Conservation (phyloP, 78 protist species). For the Guillardia theta region DNA sequence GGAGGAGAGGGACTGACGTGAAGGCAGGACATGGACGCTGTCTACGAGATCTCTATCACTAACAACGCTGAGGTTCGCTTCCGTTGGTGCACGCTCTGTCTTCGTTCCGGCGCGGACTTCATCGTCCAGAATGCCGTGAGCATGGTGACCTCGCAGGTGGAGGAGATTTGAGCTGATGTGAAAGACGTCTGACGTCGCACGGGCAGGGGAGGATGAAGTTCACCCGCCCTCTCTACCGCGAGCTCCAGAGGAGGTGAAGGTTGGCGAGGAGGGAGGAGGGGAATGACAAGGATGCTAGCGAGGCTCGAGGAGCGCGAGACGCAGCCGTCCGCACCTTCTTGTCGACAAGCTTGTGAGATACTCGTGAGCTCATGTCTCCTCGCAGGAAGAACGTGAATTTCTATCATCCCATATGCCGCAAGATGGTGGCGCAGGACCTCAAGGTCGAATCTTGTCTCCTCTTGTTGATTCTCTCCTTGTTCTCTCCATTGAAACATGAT, state of each 20-base stretch:
- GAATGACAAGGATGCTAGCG: too few species aligned
- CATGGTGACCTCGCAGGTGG: background rate
- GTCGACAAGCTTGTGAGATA: too few species aligned
- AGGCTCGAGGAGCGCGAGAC: background rate
- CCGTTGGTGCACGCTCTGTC: conserved; percentile 22
- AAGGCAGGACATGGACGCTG: background rate
- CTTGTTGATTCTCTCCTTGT: too few species aligned
- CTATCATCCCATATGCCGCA: conserved; percentile 44
- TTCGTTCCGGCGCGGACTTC: background rate
- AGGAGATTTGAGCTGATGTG: background rate
- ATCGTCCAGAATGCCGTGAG: background rate
- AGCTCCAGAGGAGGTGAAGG: too few species aligned
- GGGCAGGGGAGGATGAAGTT: conserved; percentile 57
- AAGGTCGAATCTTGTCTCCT: too few species aligned
- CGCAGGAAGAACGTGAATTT: background rate
- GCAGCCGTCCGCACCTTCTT: conserved; percentile 4
- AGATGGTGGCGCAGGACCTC: conserved; percentile 10
- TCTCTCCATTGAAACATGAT: too few species aligned
- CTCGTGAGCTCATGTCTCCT: too few species aligned
- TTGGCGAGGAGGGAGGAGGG: too few species aligned
- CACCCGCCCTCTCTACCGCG: conserved; percentile 68
- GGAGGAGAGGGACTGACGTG: background rate
- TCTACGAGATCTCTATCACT: background rate
- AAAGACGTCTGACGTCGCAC: background rate
- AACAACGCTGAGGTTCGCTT: background rate